These are phyloP conservation scores for Sclerotinia subarctica DNA, from an alignment of 2,329 filamentous ascomycete species.

Conservation along the genomic window DNA sequence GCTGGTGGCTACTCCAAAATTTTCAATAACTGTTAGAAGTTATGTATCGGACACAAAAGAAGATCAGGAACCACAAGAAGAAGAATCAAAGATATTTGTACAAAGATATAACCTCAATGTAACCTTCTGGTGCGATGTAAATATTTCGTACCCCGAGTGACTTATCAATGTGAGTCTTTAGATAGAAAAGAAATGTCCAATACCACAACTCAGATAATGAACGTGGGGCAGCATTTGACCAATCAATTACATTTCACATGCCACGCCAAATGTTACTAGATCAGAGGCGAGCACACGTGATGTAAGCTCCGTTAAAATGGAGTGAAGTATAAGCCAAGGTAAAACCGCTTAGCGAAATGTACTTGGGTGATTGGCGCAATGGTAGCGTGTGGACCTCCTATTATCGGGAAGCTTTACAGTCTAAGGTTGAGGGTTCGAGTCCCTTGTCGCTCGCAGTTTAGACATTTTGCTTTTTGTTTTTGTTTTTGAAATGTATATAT, in stretches of 20 bases:
- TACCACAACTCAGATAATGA: neutral
- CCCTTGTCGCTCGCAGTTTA: conserved; percentile 6
- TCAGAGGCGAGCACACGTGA: neutral
- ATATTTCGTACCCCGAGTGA: neutral
- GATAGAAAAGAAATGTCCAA: neutral
- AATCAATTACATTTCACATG: neutral
- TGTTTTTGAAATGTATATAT: neutral
- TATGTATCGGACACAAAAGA: neutral
- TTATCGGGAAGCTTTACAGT: conserved; percentile 5
- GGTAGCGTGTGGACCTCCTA: conserved; percentile 21
- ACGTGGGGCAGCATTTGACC: conserved; percentile 2
- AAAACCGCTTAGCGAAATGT: neutral
- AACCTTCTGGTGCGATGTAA: neutral
- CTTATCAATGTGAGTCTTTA: neutral
- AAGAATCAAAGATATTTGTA: neutral
- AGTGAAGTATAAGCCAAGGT: no score
- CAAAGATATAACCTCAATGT: neutral
- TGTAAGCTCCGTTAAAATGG: no score
- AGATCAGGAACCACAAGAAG: neutral
- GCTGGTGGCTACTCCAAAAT: neutral
- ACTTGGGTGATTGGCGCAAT: conserved; percentile 16
- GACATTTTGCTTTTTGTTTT: neutral
- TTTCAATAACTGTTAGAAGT: neutral
- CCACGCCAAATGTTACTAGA: neutral
- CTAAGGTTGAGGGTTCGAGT: conserved; percentile 17